Percentiles rank a stretch among this genome's conserved stretches.
Conservation (phyloP, 805 yeast genomes). For the Saturnispora sanitii region DNA sequence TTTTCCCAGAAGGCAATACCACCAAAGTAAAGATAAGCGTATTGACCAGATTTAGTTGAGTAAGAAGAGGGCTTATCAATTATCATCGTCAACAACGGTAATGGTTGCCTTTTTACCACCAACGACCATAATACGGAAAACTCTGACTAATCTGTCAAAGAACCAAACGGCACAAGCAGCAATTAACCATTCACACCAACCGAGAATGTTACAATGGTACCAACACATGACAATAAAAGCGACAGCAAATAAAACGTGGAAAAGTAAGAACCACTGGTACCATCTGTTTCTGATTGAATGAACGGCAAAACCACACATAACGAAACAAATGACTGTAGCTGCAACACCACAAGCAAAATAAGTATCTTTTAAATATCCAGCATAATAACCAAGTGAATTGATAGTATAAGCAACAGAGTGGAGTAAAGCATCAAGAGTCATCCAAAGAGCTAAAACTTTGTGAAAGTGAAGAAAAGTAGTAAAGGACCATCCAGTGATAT, state of each 20-base stretch:
- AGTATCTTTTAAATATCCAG: conserved; percentile 1
- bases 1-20: conserved; percentile 52
- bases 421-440: conserved; percentile 30
- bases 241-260: conserved; percentile 48
- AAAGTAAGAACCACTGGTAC: conserved; percentile 50
- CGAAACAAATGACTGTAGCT: conserved; percentile 33
- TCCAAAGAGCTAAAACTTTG: conserved; percentile 51
- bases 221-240: conserved; percentile 45
- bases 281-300: conserved; percentile 39
- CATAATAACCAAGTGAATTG: conserved; percentile 9
- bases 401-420: conserved; percentile 31
- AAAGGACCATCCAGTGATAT: conserved; percentile 34
- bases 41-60: conserved; percentile 45
- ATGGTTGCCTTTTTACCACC: conserved; percentile 17
- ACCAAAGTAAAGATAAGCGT: conserved; percentile 46
- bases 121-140: conserved; percentile 20
- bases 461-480: conserved; percentile 45
- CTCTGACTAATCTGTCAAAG: conserved; percentile 39
- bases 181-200: conserved; percentile 28
- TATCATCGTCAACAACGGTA: conserved; percentile 4
- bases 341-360: conserved; percentile 27
- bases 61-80: conserved; percentile 23
- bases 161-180: conserved; percentile 39
- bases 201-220: conserved; percentile 39
- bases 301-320: conserved; percentile 40